Base-by-base conservation (phyloP, 495 filamentous ascomycete species). In the Aspergillus funiculosus region DNA sequence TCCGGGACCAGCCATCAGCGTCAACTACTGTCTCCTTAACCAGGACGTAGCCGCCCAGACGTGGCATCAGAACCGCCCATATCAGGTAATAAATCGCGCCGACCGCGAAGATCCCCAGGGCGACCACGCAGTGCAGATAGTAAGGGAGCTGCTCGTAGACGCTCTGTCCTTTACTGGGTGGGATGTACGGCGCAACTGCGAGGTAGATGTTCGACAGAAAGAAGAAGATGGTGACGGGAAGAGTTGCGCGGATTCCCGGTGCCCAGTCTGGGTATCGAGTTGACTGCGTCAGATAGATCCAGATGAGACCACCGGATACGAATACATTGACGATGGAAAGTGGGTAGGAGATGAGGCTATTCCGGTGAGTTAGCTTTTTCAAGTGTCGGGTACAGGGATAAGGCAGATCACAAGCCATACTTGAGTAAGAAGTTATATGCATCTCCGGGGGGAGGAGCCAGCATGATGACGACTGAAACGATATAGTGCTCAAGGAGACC, bases 81-180 rank as follows among this genome's bases (percentile, higher is more conserved):
- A 74, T 42, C 22, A 72, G 50, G 48, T 79, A 82, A 57, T 82
- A 84, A 3, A 78, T 32, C 1, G 47, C 78, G 39, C 79, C 79
- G 0, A 67, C 28, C 6, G 75, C 49, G 27, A 83, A 80, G 59
- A 80, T 67, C 4, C 56, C 78, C 20, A 82, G 59, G 0, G 80
- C 79, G 3, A 73, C 69, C 9, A 78, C 78, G 22, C 69, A 74
- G 52, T 83, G 81, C 10, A 82, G 76, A 21, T 76, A 81, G 50
- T 83, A 83, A 57, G 79, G 82, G 38, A 85, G 78, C 25, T 72
- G 72, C 2, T 83, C 68, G 43, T 79, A 75, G 3, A 81, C 80
- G 17, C 66, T 77, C n/a, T 73, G 65, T 3, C 75, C 80, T 0
- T 61, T 73, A 8, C 66, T 70, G 0, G 81, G 81, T 4, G 81